Conservation (phyloP, 2,329 filamentous ascomycete genomes). For the Colletotrichum sansevieriae region DNA sequence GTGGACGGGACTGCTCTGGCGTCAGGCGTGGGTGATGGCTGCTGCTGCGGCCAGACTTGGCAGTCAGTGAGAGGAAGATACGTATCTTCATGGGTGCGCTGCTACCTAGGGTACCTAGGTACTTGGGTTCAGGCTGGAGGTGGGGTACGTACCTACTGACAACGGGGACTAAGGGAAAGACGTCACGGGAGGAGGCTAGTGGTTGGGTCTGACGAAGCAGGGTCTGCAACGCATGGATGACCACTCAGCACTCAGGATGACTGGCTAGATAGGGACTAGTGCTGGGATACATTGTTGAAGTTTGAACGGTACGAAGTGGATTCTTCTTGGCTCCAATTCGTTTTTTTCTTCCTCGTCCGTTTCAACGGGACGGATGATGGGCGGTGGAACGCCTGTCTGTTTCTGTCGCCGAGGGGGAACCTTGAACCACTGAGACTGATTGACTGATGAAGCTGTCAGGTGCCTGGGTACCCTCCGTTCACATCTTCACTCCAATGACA, state of each 20-base stretch:
- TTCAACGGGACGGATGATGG: slow-evolving; percentile 24
- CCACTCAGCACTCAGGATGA: slow-evolving; percentile 15
- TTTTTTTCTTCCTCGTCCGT: neutral
- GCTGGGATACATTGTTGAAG: neutral
- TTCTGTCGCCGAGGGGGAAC: neutral
- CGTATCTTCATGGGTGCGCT: too few species aligned
- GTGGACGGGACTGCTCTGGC: neutral
- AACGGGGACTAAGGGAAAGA: slow-evolving; percentile 4
- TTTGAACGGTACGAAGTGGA: slow-evolving; percentile 12
- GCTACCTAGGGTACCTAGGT: too few species aligned
- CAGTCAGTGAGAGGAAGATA: neutral
- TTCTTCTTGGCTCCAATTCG: neutral
- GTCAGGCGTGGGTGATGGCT: slow-evolving; percentile 4
- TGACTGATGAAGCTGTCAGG: too few species aligned
- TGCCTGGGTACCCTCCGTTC: slow-evolving; percentile 1
- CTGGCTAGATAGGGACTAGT: slow-evolving; percentile 15
- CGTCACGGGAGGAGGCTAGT: neutral
- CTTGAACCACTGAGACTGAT: too few species aligned
- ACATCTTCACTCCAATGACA: neutral
- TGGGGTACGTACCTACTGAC: neutral
- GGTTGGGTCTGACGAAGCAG: slow-evolving; percentile 8
- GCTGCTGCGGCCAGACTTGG: slow-evolving; percentile 18
- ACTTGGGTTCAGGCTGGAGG: too few species aligned
- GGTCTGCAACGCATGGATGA: slow-evolving; percentile 22
- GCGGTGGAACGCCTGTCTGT: slow-evolving; percentile 13